Conservation (phyloP, 192 early-diverging fungal genomes). For the Chytriomyces sp. region DNA sequence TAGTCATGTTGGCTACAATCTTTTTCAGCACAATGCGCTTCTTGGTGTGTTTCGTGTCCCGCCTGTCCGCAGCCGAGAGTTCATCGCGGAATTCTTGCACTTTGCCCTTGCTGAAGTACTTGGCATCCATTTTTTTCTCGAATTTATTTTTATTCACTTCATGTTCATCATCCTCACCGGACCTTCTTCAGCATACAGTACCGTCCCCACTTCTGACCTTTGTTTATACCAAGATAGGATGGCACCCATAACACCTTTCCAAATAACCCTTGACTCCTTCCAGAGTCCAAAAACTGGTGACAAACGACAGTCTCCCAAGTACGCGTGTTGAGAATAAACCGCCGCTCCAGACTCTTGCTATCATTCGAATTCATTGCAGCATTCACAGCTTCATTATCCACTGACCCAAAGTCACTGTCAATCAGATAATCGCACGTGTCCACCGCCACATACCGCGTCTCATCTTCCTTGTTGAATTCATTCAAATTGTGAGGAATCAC, state of each 20-base stretch:
- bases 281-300: constrained; percentile 68
- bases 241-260: constrained; percentile 54
- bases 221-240: constrained; percentile 49
- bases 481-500: constrained; percentile 65
- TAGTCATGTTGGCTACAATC: constrained; percentile 99
- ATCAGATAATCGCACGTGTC: constrained; percentile 70
- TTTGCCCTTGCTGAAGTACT: constrained; percentile 68
- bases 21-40: constrained; percentile 91
- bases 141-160: no score
- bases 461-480: constrained; percentile 69
- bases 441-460: constrained; percentile 59
- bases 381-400: not conserved
- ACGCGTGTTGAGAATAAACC: constrained; percentile 58
- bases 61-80: constrained; percentile 79
- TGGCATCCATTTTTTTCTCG: constrained; percentile 13
- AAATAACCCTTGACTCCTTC: constrained; percentile 17
- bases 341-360: constrained; percentile 46
- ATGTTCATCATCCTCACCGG: no score
- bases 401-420: constrained; percentile 52
- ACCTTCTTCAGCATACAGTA: constrained; percentile 62
- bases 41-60: constrained; percentile 77
- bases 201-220: constrained; percentile 61
- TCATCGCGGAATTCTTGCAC: constrained; percentile 87
- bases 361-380: constrained; percentile 8
- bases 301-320: constrained; percentile 68